phyloP scores from a whole-genome alignment of 75 land plant species.

The Pseudotsuga menziesii region DNA sequence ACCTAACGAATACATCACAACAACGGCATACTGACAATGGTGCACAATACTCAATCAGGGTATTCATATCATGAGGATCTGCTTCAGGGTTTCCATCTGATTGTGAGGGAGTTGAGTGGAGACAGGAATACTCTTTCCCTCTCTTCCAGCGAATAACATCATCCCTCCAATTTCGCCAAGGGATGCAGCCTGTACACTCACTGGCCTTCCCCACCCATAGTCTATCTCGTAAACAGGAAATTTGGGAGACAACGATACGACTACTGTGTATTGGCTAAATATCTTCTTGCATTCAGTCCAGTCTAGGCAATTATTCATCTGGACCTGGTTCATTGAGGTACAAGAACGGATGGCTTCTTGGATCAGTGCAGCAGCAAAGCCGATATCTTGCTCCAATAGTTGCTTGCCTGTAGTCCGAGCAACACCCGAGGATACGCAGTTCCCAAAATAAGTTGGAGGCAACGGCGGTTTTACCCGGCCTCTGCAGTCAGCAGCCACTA shows the following conservation, averaged over 20 bases:
- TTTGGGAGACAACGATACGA: conserved; percentile 37
- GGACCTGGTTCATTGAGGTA: conserved; percentile 10
- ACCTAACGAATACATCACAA: too few relatives aligned
- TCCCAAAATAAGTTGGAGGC: conserved; percentile 42
- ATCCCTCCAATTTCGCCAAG: too few relatives aligned
- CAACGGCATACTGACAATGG: too few relatives aligned
- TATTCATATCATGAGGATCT: too few relatives aligned
- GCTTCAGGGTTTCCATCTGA: conserved; percentile 15
- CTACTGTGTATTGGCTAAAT: neutral
- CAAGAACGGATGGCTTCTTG: conserved; percentile 15
- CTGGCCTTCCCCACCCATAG: neutral
- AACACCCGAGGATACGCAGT: conserved; percentile 16
- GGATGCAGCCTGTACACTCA: conserved; percentile 16
- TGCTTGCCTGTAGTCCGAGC: neutral
- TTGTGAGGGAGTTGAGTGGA: conserved; percentile 26
- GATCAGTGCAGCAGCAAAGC: neutral
- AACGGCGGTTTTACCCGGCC: conserved; percentile 16
- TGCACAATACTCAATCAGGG: too few relatives aligned
- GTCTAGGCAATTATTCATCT: conserved; percentile 7
- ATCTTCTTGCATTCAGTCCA: neutral
- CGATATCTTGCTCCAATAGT: conserved; percentile 2
- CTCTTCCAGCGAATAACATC: neutral
- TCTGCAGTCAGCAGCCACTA: conserved; percentile 19
- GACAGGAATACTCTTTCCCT: conserved; percentile 22
- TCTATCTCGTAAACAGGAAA: conserved; percentile 24